phyloP scores from a whole-genome alignment of 805 yeast genomes.

The Torulaspora maleeae region DNA sequence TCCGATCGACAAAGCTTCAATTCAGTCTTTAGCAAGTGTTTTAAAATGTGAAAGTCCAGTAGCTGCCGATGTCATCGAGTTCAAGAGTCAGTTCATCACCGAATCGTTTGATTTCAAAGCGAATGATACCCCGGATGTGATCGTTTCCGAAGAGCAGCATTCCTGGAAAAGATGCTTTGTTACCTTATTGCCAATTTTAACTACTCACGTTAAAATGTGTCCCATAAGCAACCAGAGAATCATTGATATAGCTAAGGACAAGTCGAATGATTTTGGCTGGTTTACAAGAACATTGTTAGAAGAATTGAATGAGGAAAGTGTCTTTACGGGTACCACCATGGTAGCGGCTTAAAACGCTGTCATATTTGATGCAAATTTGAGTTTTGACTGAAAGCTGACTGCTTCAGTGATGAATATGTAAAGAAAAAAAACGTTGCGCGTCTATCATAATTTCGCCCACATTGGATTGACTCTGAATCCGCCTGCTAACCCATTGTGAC shows the following conservation, averaged over 20 bases:
- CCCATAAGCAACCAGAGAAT: slow-evolving; percentile 34
- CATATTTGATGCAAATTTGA: background rate
- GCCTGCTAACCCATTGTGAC: slow-evolving; percentile 68
- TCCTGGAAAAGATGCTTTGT: slow-evolving; percentile 39
- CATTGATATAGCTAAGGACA: slow-evolving; percentile 29
- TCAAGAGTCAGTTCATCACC: slow-evolving; percentile 30
- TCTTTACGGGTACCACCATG: slow-evolving; percentile 30
- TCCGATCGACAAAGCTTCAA: slow-evolving; percentile 27
- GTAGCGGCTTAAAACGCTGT: background rate
- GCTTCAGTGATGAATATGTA: background rate
- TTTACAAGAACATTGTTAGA: slow-evolving; percentile 31
- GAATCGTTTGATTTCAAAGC: slow-evolving; percentile 25
- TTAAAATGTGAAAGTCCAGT: slow-evolving; percentile 13
- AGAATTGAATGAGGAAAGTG: slow-evolving; percentile 24
- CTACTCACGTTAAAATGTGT: slow-evolving; percentile 35
- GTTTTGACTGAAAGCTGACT: background rate
- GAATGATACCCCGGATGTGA: slow-evolving; percentile 17
- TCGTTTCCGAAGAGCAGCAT: slow-evolving; percentile 27
- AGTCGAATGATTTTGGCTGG: slow-evolving; percentile 34
- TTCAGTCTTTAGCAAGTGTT: slow-evolving; percentile 21
- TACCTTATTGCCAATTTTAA: slow-evolving; percentile 38
- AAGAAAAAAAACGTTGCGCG: slow-evolving; percentile 26
- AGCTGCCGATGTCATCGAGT: slow-evolving; percentile 2
- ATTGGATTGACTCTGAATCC: slow-evolving; percentile 28
- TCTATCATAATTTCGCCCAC: slow-evolving; percentile 18